Percentiles rank a stretch among this genome's conserved stretches.
Evolutionary conservation across 2,329 filamentous ascomycete genomes (phyloP).

Genomic region (Diplocarpon mali): DNA sequence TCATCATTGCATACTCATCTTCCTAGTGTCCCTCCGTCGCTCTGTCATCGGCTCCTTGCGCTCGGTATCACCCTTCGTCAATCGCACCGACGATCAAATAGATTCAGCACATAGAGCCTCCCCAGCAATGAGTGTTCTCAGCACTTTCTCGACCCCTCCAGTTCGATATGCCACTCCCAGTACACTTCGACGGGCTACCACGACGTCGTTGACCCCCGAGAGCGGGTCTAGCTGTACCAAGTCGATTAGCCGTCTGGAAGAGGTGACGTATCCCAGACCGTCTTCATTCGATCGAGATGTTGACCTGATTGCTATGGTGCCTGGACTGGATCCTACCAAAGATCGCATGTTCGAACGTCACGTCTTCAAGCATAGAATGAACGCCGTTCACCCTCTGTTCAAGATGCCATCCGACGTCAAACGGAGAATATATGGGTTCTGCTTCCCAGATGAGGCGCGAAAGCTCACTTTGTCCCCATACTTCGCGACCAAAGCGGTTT

Average conservation of each 20-base stretch:
- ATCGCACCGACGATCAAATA: background rate
- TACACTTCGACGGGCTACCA: background rate
- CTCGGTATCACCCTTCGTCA: constrained; percentile 1
- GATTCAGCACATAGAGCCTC: background rate
- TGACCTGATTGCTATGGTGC: constrained; percentile 5
- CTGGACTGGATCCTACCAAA: background rate
- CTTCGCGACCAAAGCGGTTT: constrained; percentile 21
- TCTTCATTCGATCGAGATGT: constrained; percentile 11
- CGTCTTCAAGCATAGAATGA: background rate
- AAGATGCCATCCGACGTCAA: constrained; percentile 14
- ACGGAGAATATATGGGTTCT: constrained; percentile 19
- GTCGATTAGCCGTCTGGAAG: background rate
- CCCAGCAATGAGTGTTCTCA: background rate
- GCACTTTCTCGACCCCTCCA: background rate
- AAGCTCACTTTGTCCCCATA: constrained; percentile 20
- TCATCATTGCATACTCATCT: background rate
- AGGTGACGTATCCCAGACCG: background rate
- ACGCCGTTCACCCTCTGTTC: constrained; percentile 7
- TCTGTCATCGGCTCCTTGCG: constrained; percentile 5
- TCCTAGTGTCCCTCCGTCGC: constrained; percentile 1
- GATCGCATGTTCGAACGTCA: background rate
- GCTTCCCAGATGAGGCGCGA: constrained; percentile 16
- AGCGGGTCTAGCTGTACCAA: background rate
- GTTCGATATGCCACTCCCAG: background rate
- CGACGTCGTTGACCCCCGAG: background rate